phyloP scores from a whole-genome alignment of 345 rosid species.

The Cochlearia excelsa region DNA sequence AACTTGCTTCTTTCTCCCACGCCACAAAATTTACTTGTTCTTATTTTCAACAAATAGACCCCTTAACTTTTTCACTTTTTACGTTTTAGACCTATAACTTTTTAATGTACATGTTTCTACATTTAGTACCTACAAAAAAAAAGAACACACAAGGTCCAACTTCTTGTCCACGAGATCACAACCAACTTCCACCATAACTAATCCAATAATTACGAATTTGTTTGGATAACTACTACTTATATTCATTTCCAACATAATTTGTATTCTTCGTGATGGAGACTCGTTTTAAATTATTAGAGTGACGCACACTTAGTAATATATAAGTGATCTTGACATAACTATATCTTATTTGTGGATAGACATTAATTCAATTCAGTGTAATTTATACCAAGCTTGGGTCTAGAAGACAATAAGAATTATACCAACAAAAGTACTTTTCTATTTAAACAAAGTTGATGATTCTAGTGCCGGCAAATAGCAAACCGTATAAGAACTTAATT shows the following conservation, averaged over 20 bases:
- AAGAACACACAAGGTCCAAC: background rate
- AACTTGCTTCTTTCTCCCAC: conserved; percentile 33
- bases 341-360: conserved; percentile 12
- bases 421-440: conserved; percentile 18
- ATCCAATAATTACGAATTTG: conserved; percentile 5
- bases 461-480: no score
- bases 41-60: conserved; percentile 25
- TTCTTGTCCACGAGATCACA: conserved; percentile 17
- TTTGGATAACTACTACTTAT: conserved; percentile 27
- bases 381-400: conserved; percentile 10
- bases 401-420: conserved; percentile 21
- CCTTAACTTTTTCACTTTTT: conserved; percentile 14
- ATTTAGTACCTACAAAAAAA: background rate
- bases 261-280: conserved; percentile 31
- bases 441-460: background rate
- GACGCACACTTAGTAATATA: conserved; percentile 19
- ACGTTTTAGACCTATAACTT: conserved; percentile 1
- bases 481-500: no score
- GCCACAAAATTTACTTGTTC: conserved; percentile 23
- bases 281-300: conserved; percentile 19
- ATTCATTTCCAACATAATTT: background rate
- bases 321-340: conserved; percentile 28
- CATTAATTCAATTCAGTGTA: conserved; percentile 12
- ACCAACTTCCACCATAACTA: conserved; percentile 35
- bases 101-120: background rate